These are phyloP conservation scores for Vinca minor DNA, from an alignment of 257 asterid genomes.

Conservation along the genomic window DNA sequence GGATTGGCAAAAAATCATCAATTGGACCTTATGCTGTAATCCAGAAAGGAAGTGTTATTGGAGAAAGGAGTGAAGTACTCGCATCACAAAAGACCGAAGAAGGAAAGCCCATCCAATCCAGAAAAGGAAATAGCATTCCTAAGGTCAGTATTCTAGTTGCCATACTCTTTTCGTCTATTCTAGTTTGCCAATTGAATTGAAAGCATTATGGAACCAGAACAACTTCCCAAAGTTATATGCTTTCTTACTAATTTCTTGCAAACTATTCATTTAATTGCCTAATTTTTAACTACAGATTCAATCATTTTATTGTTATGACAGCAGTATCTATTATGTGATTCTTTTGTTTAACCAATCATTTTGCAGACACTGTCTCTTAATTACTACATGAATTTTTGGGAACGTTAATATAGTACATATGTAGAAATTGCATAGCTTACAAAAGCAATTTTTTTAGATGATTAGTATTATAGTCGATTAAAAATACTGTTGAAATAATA, in stretches of 20 bases:
- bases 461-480: no score
- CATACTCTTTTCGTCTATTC: not conserved
- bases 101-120: slow-evolving; percentile 26
- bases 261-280: not conserved
- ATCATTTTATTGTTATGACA: not conserved
- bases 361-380: not conserved
- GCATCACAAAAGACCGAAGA: slow-evolving; percentile 49
- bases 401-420: no score
- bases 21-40: slow-evolving; percentile 64
- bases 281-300: not conserved
- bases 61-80: slow-evolving; percentile 44
- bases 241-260: not conserved
- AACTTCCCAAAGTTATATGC: not conserved
- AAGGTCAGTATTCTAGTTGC: slow-evolving; percentile 26
- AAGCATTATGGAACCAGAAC: not conserved
- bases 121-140: slow-evolving; percentile 23
- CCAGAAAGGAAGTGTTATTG: slow-evolving; percentile 51
- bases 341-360: not conserved
- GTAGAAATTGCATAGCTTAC: no score
- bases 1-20: slow-evolving; percentile 37
- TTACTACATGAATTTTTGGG: not conserved
- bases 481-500: no score
- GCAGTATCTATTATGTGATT: not conserved
- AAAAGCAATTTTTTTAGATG: no score
- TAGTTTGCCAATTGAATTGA: not conserved